phyloP scores from a whole-genome alignment of 495 filamentous ascomycete species.

The Darksidea phi region DNA sequence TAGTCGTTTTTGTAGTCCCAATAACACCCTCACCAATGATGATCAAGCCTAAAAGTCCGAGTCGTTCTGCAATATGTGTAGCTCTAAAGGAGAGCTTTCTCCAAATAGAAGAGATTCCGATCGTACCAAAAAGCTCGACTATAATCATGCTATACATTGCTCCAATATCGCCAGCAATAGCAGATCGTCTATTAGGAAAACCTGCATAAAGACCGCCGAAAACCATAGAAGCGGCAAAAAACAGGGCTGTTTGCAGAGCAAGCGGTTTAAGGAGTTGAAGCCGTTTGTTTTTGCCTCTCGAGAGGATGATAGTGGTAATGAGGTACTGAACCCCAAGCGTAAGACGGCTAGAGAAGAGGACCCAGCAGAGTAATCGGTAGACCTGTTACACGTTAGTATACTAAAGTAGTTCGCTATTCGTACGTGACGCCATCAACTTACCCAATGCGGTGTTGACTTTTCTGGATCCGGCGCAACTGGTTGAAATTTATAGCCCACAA shows the following conservation, averaged over 20 bases:
- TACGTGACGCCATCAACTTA: not conserved
- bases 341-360: slow-evolving; percentile 18
- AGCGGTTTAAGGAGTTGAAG: slow-evolving; percentile 4
- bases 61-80: slow-evolving; percentile 30
- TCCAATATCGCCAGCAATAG: slow-evolving; percentile 1
- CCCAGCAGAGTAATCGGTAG: slow-evolving; percentile 23
- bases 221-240: slow-evolving; percentile 3
- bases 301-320: slow-evolving; percentile 7
- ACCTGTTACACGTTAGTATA: slow-evolving; percentile 5
- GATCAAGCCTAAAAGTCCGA: slow-evolving; percentile 29
- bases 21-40: slow-evolving; percentile 35
- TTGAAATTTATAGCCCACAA: slow-evolving; percentile 28
- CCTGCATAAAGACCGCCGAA: slow-evolving; percentile 3
- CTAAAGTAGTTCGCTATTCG: not conserved
- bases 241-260: slow-evolving; percentile 9
- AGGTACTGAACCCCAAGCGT: slow-evolving; percentile 25
- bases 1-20: slow-evolving; percentile 31
- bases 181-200: not conserved
- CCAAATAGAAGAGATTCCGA: slow-evolving; percentile 29
- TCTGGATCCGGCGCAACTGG: not conserved
- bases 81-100: slow-evolving; percentile 25
- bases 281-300: not conserved
- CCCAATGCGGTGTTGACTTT: slow-evolving; percentile 9
- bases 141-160: slow-evolving; percentile 20
- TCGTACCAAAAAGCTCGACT: slow-evolving; percentile 11